Base-by-base conservation (phyloP, 345 rosid species). In the Brassica carinata region DNA sequence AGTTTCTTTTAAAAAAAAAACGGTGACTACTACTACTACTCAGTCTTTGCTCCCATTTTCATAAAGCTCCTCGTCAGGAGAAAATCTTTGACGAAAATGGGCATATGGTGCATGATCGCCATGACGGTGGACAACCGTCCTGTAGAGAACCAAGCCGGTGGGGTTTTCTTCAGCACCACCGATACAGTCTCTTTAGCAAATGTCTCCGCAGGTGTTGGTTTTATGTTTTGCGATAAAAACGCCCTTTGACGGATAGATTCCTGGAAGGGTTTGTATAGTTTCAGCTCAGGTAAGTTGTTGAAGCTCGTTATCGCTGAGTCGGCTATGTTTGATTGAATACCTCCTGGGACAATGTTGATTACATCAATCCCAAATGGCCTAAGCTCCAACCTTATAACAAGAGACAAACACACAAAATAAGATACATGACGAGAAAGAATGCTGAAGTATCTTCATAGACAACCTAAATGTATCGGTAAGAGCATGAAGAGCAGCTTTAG, bases 401-500 rank as follows among this genome's bases (percentile, higher is more conserved):
- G 15, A 34, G 5, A 17, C 67, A 72, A 34, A 29, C 61, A 8
- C 73, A 72, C 48, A 27, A 57, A 66, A 13, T 17, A 67, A 79
- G 15, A 9, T 23, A 48, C 36, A 68, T 29, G 15, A 29, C 45
- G 29, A 31, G 4, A 18, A 48, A 69, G 27, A 19, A 70, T 62
- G 38, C 4, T 64, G 65, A 62, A 17, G 27, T 23, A 15, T 2
- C 7, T 33, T 5, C 19, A 0, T 2, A 55, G 31, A 55, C 30
- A 69, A 92, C 98, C 97, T 93, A 84, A 93, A 72, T 51, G 96
- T 87, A 64, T 95, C 97, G 8, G 97, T 90, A 64, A 93, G 72
- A 7, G 96, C 85, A 85, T 95, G 97, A 74, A 95, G 85, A 70
- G 99, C 94, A 36, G 98, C 97, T 87, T 95, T 95, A 43, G 96